Conservation (phyloP, 768 basidiomycete genomes). For the Leucogyrophana mollusca region DNA sequence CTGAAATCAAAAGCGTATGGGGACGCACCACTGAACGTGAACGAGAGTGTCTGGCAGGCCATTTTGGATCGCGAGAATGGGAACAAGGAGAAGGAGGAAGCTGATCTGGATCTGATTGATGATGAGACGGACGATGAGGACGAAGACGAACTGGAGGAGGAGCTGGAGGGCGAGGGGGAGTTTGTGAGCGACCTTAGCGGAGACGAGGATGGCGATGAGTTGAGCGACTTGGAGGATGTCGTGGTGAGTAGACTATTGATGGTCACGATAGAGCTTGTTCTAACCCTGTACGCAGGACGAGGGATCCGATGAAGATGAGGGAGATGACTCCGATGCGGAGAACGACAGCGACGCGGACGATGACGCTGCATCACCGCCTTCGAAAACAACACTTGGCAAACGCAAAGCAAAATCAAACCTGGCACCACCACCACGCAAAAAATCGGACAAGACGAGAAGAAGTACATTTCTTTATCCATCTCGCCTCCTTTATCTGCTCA, state of each 20-base stretch:
- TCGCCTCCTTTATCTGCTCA: constrained; percentile 12
- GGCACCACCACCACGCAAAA: constrained; percentile 45
- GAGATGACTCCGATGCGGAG: constrained; percentile 40
- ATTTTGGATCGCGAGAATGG: constrained; percentile 81
- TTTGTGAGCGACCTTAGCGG: constrained; percentile 57
- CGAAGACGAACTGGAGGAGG: constrained; percentile 49
- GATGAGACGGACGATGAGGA: constrained; percentile 58
- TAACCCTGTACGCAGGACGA: constrained; percentile 34
- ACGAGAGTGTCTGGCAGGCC: constrained; percentile 93
- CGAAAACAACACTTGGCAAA: constrained; percentile 58
- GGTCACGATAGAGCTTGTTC: not conserved
- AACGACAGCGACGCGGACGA: constrained; percentile 38
- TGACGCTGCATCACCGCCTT: constrained; percentile 24
- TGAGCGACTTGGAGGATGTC: constrained; percentile 71
- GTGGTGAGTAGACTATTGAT: constrained; percentile 41
- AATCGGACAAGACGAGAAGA: constrained; percentile 59
- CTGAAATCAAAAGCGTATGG: constrained; percentile 97
- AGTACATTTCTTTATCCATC: constrained; percentile 40
- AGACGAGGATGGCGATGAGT: constrained; percentile 45
- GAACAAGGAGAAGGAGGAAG: constrained; percentile 43
- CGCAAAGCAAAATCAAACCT: constrained; percentile 54
- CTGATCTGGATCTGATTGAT: constrained; percentile 42
- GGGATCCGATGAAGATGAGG: constrained; percentile 42
- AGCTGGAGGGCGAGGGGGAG: constrained; percentile 52
- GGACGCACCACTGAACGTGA: constrained; percentile 95